Evolutionary conservation across 805 yeast species (phyloP), one percentile per base, ranked within the genome.

Genomic region (Metschnikowia drakensbergensis): DNA sequence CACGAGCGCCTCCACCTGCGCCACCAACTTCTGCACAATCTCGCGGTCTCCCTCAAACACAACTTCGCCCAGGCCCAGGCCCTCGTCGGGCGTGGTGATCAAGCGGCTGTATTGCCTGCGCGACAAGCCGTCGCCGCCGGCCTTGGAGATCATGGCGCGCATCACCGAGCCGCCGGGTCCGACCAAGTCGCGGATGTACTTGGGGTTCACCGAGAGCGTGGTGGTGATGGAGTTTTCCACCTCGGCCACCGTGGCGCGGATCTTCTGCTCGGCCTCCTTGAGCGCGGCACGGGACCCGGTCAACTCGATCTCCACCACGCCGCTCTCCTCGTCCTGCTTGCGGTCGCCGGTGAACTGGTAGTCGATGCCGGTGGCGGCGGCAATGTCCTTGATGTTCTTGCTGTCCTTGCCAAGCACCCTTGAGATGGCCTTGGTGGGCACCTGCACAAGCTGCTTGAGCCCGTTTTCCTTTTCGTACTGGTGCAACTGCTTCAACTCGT

Each of bases 391-490:
- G 60, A 94, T 85, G 45, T 77, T 79, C 52, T 88, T 92, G 63
- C 98, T 97, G 51, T 77, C 75, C 61, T 86, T 89, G 60, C 99
- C 99, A 64, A 94, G 90, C 50, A 94, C 83, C 62, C 89, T 78
- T 22, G 97, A 78, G 51, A 92, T 78, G n/a, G 89, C 84, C 52
- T 77, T 80, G 37, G 76, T 64, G 34, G 97, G 95, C 45, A 94
- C 84, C 41, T 70, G 63, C 36, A 92, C 64, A n/a, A 72, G 69
- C 54, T 81, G 75, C 49, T 79, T 76, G 69, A 81, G 80, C 13
- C 96, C 92, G 62, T 90, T 88, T 58, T 88, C 96, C 60, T 79
- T 84, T 67, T 91, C 98, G 66, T 85, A 94, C 57, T 86, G 84
- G 57, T 88, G 74, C 53, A 95, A 76, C 48, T 90, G 97, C 57